Evolutionary conservation across 2,329 filamentous ascomycete species (phyloP).

Genomic region (Sporothrix variecibatus): DNA sequence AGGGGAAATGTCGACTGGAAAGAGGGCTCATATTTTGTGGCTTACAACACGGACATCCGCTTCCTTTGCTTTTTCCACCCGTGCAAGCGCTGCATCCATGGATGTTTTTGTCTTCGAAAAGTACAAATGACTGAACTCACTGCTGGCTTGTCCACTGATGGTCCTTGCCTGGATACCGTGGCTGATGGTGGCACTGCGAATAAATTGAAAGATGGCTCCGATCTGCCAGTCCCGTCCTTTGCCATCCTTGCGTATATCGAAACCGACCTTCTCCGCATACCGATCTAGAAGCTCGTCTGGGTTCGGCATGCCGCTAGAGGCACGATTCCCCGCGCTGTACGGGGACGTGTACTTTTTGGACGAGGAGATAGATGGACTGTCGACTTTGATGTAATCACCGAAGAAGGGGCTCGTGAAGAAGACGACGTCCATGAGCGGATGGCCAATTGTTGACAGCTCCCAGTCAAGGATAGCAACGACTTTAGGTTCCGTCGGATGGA

Average conservation of each 20-base stretch:
- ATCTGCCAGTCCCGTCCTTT: neutral
- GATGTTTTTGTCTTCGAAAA: neutral
- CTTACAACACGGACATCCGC: neutral
- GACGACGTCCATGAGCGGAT: neutral
- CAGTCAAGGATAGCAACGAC: neutral
- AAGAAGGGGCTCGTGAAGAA: conserved; percentile 1
- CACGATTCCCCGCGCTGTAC: neutral
- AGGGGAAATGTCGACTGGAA: too few relatives aligned
- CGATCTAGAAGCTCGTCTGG: neutral
- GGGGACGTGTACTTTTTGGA: neutral
- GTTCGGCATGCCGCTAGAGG: neutral
- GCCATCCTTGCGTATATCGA: neutral
- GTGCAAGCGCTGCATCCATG: neutral
- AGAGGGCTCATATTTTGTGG: neutral
- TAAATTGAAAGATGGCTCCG: neutral
- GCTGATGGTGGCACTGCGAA: neutral
- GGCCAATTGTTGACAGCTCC: neutral
- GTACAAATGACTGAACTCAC: neutral
- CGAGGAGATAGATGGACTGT: neutral
- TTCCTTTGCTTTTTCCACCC: neutral
- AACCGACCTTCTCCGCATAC: neutral
- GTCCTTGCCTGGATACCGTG: neutral
- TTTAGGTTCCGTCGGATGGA: neutral
- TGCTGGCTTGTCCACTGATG: neutral
- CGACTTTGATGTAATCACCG: neutral